Percentiles rank a stretch among this genome's conserved stretches.
These are phyloP conservation scores for Trichoderma pleuroti DNA, from an alignment of 2,329 filamentous ascomycete species.

Conservation along the genomic window DNA sequence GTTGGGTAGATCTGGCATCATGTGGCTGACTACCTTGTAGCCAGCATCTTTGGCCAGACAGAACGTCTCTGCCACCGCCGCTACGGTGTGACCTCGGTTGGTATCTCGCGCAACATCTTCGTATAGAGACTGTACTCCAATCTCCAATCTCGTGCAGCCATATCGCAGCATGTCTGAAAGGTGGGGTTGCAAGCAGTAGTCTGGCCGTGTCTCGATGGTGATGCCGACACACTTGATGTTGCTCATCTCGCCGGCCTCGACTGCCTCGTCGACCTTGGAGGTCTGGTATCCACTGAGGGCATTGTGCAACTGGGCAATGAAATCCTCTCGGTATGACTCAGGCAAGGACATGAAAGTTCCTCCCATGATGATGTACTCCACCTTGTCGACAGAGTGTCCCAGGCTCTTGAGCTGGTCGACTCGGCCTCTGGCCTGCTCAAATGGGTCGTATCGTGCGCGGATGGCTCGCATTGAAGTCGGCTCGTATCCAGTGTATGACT, in stretches of 20 bases:
- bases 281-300: constrained; percentile 95
- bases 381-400: constrained; percentile 96
- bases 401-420: constrained; percentile 96
- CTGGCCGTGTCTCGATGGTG: constrained; percentile 94
- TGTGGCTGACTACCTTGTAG: constrained; percentile 98
- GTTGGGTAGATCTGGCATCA: constrained; percentile 99
- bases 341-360: constrained; percentile 98
- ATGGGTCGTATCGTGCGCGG: constrained; percentile 92
- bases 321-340: constrained; percentile 83
- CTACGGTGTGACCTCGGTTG: constrained; percentile 93
- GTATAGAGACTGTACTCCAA: constrained; percentile 94
- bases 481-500: constrained; percentile 98
- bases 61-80: constrained; percentile 93
- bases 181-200: constrained; percentile 96
- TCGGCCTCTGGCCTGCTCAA: constrained; percentile 91
- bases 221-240: constrained; percentile 98
- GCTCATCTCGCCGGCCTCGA: constrained; percentile 91
- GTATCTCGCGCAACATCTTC: constrained; percentile 98
- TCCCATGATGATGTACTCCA: constrained; percentile 99
- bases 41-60: constrained; percentile 96
- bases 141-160: constrained; percentile 88
- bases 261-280: constrained; percentile 89
- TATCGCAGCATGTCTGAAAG: constrained; percentile 96
- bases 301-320: constrained; percentile 95
- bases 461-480: constrained; percentile 98